phyloP scores from a whole-genome alignment of 192 early-diverging fungal species.

The Mortierella claussenii region DNA sequence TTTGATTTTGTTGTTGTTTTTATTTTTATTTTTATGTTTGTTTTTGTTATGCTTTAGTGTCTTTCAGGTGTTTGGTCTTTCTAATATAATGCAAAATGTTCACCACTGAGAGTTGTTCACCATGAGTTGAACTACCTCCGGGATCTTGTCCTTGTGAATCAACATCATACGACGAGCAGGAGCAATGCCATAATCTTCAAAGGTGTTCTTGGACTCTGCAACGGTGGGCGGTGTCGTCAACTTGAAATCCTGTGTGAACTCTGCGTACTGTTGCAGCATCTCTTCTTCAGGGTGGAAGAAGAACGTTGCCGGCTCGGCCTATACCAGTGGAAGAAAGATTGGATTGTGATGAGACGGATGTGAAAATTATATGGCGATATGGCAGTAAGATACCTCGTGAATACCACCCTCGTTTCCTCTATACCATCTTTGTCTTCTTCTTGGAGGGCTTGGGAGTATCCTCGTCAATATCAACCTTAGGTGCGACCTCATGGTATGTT shows the following conservation, averaged over 20 bases:
- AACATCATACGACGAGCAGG: slow-evolving; percentile 75
- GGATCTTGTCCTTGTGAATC: slow-evolving; percentile 67
- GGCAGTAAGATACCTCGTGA: too few relatives aligned
- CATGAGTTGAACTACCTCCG: slow-evolving; percentile 60
- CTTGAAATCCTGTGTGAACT: slow-evolving; percentile 83
- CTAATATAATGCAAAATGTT: neutral
- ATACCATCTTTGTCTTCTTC: slow-evolving; percentile 58
- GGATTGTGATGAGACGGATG: too few relatives aligned
- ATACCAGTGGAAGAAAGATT: too few relatives aligned
- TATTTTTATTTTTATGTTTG: neutral
- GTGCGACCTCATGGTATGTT: slow-evolving; percentile 82
- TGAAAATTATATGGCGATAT: too few relatives aligned
- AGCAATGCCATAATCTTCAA: slow-evolving; percentile 87
- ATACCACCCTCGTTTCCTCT: slow-evolving; percentile 5
- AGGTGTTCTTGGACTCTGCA: slow-evolving; percentile 82
- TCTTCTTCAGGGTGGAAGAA: slow-evolving; percentile 96
- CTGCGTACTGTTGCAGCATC: slow-evolving; percentile 81
- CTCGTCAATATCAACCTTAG: slow-evolving; percentile 66
- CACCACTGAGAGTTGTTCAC: slow-evolving; percentile 54
- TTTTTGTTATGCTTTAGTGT: neutral
- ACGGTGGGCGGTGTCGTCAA: slow-evolving; percentile 74
- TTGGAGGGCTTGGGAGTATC: slow-evolving; percentile 52
- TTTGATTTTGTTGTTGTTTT: too few relatives aligned
- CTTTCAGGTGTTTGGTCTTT: too few relatives aligned
- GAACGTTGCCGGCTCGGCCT: slow-evolving; percentile 61